phyloP scores from a whole-genome alignment of 1,284 basidiomycete species.

The Cerioporus squamosus region DNA sequence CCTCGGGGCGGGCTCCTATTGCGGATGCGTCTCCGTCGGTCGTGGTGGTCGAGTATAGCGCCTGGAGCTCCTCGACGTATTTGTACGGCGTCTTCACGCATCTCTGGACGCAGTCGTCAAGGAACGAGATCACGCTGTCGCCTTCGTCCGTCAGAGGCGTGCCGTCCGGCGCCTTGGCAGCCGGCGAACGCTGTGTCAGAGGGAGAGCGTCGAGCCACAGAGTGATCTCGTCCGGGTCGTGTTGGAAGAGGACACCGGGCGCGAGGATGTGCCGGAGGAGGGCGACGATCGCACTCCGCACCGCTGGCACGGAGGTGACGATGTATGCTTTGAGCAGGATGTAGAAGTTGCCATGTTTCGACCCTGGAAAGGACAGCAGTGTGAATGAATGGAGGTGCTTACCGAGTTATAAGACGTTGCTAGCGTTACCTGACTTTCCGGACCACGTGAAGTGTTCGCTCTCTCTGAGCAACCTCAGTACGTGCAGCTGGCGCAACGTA shows the following conservation, averaged over 20 bases:
- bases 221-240: slow-evolving; percentile 72
- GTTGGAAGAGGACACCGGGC: slow-evolving; percentile 81
- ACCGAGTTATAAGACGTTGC: background rate
- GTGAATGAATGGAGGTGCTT: slow-evolving; percentile 3
- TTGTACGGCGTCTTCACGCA: slow-evolving; percentile 86
- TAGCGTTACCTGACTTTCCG: slow-evolving; percentile 65
- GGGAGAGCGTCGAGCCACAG: slow-evolving; percentile 78
- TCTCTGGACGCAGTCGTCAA: slow-evolving; percentile 89
- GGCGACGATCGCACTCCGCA: slow-evolving; percentile 56
- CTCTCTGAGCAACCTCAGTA: slow-evolving; percentile 71
- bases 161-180: slow-evolving; percentile 50
- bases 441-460: slow-evolving; percentile 82
- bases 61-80: slow-evolving; percentile 78
- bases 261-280: slow-evolving; percentile 70
- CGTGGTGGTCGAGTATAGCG: slow-evolving; percentile 24
- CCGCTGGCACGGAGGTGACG: slow-evolving; percentile 52
- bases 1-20: slow-evolving; percentile 23
- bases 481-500: slow-evolving; percentile 75
- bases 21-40: slow-evolving; percentile 7
- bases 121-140: slow-evolving; percentile 67
- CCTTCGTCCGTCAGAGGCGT: slow-evolving; percentile 61
- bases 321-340: slow-evolving; percentile 71
- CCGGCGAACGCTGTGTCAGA: slow-evolving; percentile 38
- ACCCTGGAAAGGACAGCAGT: slow-evolving; percentile 26
- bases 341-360: slow-evolving; percentile 60